phyloP scores from a whole-genome alignment of 2,329 filamentous ascomycete species.

The Coleophoma cylindrospora region DNA sequence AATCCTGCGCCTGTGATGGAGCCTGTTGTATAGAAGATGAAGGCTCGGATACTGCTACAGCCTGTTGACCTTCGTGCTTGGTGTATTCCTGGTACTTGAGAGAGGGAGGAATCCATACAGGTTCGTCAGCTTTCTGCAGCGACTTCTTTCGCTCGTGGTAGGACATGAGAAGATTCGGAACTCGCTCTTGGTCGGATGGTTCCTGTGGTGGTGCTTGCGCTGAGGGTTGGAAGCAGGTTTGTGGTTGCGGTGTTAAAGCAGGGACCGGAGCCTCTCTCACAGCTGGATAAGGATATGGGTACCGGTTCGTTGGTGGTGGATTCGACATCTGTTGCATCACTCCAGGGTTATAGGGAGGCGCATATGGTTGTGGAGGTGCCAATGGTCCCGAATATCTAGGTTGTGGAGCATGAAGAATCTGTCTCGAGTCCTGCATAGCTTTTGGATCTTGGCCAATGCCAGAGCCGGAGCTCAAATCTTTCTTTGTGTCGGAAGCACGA shows the following conservation, averaged over 20 bases:
- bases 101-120: background rate
- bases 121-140: background rate
- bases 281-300: background rate
- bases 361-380: background rate
- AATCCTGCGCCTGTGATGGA: too few relatives aligned
- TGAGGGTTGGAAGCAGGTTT: slow-evolving; percentile 3
- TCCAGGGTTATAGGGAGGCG: background rate
- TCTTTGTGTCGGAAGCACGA: too few relatives aligned
- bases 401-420: background rate
- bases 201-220: background rate
- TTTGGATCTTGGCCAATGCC: background rate
- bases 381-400: slow-evolving; percentile 1
- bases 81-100: background rate
- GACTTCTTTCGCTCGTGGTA: background rate
- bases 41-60: slow-evolving; percentile 2
- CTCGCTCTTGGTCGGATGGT: too few relatives aligned
- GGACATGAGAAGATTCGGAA: too few relatives aligned
- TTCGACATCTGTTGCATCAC: background rate
- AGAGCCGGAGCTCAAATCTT: too few relatives aligned
- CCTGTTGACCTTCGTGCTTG: background rate
- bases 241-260: background rate
- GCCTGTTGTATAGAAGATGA: slow-evolving; percentile 16
- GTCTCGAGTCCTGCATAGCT: background rate
- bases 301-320: background rate
- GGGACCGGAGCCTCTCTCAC: background rate